A percentile compares a stretch with the other conserved stretches of the same genome.
phyloP scores from a whole-genome alignment of 495 filamentous ascomycete species.

The Neurospora sp. region DNA sequence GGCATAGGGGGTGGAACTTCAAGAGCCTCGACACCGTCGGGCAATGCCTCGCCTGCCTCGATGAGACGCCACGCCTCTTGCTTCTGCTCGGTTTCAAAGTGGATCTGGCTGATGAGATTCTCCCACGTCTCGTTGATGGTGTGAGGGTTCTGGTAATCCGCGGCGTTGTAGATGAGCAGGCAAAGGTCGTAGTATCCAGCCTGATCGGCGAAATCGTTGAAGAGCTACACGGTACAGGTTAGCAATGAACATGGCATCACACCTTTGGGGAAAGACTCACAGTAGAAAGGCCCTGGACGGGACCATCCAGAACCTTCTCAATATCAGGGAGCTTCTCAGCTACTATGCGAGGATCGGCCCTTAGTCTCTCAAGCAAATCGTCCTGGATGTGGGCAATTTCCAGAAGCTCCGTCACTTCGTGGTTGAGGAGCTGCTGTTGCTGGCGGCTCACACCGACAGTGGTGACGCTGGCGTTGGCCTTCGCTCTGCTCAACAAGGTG shows the following conservation, averaged over 20 bases:
- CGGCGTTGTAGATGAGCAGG: constrained; percentile 78
- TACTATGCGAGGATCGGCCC: constrained; percentile 56
- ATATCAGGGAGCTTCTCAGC: constrained; percentile 50
- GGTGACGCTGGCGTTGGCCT: constrained; percentile 72
- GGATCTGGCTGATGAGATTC: constrained; percentile 60
- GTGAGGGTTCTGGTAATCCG: constrained; percentile 74
- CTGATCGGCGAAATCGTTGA: constrained; percentile 79
- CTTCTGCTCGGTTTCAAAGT: constrained; percentile 48
- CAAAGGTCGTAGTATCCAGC: constrained; percentile 87
- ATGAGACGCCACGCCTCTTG: constrained; percentile 29
- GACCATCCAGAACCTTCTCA: constrained; percentile 56
- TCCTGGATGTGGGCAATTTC: constrained; percentile 94
- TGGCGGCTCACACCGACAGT: constrained; percentile 63
- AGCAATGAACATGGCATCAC: constrained; percentile 9
- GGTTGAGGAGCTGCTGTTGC: constrained; percentile 63
- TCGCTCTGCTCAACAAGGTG: constrained; percentile 77
- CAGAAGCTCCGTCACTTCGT: constrained; percentile 74
- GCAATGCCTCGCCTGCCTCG: constrained; percentile 7
- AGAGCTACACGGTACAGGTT: constrained; percentile 52
- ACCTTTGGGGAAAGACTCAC: constrained; percentile 41
- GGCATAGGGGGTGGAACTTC: constrained; percentile 40
- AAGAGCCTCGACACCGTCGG: constrained; percentile 3
- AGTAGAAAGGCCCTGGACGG: constrained; percentile 58
- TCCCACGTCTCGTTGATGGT: constrained; percentile 80
- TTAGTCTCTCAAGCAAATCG: constrained; percentile 73